Evolutionary conservation across 192 early-diverging fungal genomes (phyloP), one percentile per base, ranked within the genome.

Genomic region (Cladochytrium replicatum): DNA sequence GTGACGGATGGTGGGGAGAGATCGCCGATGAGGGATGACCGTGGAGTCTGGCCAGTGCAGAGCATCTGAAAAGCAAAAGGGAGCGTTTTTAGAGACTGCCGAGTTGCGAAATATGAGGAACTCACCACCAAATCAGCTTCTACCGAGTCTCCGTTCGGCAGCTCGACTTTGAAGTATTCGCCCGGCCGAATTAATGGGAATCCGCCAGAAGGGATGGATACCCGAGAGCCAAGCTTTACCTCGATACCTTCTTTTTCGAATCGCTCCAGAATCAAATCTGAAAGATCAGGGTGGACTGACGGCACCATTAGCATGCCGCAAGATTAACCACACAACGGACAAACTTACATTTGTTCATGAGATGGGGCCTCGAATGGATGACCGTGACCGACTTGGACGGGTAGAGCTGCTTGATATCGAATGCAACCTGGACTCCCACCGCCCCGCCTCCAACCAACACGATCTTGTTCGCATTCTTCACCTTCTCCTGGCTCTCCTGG

Each of bases 401-500:
- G 39, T 68, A 78, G 46, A 71, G 61, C 13, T 72, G 68, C 8
- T 63, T 65, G 55, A 86, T 79, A 58, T 92, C 89, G 1, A 71
- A 81, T 5, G 87, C 85, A 48, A 88, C 46, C 49, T 89, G 87
- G 29, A 87, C 59, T 28, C 84, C 89, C 6, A 83, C 78, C 9
- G 83, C 79, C n/a, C 87, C 87, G 19, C 78, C 87, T 29, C 87
- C 87, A 30, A 84, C 77, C 5, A 89, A 57, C 11, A 87, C 31
- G 17, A 85, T 65, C 25, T 70, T 72, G 34, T 75, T 64, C 6
- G 81, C 68, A 24, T 63, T 45, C 19, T n/a, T n/a, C n/a, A n/a
- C n/a, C n/a, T n/a, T n/a, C n/a, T n/a, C n/a, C n/a, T n/a, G n/a
- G n/a, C n/a, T n/a, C n/a, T n/a, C n/a, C n/a, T n/a, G n/a, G n/a